Conservation (phyloP, 441 rosid genomes). For the Mallotus japonicus region DNA sequence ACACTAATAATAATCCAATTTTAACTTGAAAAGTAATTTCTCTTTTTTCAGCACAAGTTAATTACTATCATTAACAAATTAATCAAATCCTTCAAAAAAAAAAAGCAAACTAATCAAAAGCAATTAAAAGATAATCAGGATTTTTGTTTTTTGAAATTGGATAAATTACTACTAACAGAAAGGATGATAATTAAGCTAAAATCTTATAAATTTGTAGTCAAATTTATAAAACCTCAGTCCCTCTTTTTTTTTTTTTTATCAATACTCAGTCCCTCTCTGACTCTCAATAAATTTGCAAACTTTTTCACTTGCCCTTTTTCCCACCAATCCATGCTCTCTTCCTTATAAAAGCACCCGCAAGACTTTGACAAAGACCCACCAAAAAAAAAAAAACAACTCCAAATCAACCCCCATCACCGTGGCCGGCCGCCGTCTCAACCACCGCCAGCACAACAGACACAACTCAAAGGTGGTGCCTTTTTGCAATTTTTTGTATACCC, state of each 20-base stretch:
- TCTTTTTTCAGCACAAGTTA: too few species aligned
- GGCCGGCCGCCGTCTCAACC: neutral
- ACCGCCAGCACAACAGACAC: neutral
- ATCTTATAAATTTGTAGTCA: neutral
- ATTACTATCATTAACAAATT: too few species aligned
- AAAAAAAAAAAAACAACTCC: neutral
- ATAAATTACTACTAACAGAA: too few species aligned
- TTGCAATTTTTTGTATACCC: neutral
- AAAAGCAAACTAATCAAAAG: too few species aligned
- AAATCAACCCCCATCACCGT: neutral
- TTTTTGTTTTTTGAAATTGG: too few species aligned
- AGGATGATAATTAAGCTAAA: neutral
- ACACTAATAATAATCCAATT: too few species aligned
- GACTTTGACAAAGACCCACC: neutral
- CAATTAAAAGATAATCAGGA: too few species aligned
- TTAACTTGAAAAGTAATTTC: too few species aligned
- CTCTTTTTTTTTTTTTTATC: too few species aligned
- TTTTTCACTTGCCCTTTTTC: neutral
- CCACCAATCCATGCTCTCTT: too few species aligned
- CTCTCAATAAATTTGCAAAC: neutral
- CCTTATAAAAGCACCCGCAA: neutral
- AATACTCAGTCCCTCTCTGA: neutral
- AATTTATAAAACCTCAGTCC: neutral
- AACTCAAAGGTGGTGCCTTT: neutral
- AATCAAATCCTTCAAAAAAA: too few species aligned